Percentiles rank a stretch among this genome's conserved stretches.
These are phyloP conservation scores for Lactarius trivialis DNA, from an alignment of 768 basidiomycete genomes.

Conservation along the genomic window DNA sequence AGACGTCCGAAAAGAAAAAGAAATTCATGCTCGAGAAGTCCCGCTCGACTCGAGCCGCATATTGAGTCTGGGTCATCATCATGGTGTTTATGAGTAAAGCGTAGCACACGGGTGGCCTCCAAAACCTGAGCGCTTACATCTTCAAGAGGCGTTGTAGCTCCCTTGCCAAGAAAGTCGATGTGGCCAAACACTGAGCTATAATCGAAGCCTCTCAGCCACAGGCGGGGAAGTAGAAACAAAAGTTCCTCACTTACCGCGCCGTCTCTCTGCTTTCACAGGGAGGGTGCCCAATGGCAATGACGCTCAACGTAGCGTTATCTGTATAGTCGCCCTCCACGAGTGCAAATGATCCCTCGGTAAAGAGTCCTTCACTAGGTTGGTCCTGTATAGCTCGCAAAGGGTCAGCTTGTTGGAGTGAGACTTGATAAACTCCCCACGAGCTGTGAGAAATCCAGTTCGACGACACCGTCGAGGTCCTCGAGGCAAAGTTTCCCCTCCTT, in stretches of 20 bases:
- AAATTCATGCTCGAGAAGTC: conserved; percentile 76
- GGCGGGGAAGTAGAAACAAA: neutral
- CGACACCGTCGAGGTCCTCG: conserved; percentile 89
- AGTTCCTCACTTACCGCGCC: conserved; percentile 51
- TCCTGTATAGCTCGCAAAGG: conserved; percentile 42
- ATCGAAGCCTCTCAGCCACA: conserved; percentile 16
- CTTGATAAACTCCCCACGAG: conserved; percentile 45
- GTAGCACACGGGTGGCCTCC: neutral
- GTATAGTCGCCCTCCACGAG: conserved; percentile 96
- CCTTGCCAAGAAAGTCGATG: conserved; percentile 94
- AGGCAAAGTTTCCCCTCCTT: conserved; percentile 88
- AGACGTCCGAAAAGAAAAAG: conserved; percentile 93
- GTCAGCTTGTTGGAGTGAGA: neutral
- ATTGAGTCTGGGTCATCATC: conserved; percentile 39
- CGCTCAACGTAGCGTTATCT: conserved; percentile 79
- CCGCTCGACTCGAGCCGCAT: conserved; percentile 53
- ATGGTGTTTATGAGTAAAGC: neutral
- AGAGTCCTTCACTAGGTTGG: conserved; percentile 90
- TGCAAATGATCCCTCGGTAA: conserved; percentile 93
- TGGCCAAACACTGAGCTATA: conserved; percentile 88
- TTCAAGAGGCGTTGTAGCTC: conserved; percentile 82
- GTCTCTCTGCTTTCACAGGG: conserved; percentile 87
- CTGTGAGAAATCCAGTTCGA: conserved; percentile 82
- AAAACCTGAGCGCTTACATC: conserved; percentile 55
- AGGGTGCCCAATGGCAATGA: conserved; percentile 94